Percentiles rank a stretch among this genome's conserved stretches.
Conservation (phyloP, 495 filamentous ascomycete species). For the Collariella sp. region DNA sequence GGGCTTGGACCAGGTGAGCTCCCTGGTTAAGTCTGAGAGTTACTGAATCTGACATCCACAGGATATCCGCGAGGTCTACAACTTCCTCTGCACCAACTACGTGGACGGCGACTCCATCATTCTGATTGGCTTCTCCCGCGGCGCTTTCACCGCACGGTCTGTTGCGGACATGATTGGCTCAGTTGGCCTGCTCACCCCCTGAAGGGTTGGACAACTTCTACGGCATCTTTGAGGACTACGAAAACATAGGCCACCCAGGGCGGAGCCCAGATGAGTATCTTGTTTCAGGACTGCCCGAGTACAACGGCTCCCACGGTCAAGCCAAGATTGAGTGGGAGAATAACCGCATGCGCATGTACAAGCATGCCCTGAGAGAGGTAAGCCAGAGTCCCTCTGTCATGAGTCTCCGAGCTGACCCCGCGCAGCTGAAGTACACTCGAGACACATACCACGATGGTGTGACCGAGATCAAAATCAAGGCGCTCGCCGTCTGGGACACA, state of each 20-base stretch:
- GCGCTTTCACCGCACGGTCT: conserved; percentile 58
- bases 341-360: conserved; percentile 20
- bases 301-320: conserved; percentile 17
- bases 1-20: conserved; percentile 26
- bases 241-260: conserved; percentile 22
- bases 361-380: conserved; percentile 18
- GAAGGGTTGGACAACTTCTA: conserved; percentile 51
- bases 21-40: not conserved
- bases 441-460: conserved; percentile 21
- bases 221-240: conserved; percentile 50
- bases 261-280: conserved; percentile 19
- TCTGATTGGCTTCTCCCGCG: conserved; percentile 60
- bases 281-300: conserved; percentile 10
- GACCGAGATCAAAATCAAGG: conserved; percentile 31
- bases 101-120: conserved; percentile 55
- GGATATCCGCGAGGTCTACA: conserved; percentile 56
- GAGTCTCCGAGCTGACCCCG: not conserved
- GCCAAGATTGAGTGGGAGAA: conserved; percentile 26
- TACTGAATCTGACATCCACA: conserved; percentile 9
- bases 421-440: conserved; percentile 19
- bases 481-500: conserved; percentile 33
- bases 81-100: conserved; percentile 57
- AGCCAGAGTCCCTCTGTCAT: not conserved
- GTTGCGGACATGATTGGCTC: conserved; percentile 52
- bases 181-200: conserved; percentile 52